Evolutionary conservation across 2,329 filamentous ascomycete genomes (phyloP).

Genomic region (Diaporthe vexans): DNA sequence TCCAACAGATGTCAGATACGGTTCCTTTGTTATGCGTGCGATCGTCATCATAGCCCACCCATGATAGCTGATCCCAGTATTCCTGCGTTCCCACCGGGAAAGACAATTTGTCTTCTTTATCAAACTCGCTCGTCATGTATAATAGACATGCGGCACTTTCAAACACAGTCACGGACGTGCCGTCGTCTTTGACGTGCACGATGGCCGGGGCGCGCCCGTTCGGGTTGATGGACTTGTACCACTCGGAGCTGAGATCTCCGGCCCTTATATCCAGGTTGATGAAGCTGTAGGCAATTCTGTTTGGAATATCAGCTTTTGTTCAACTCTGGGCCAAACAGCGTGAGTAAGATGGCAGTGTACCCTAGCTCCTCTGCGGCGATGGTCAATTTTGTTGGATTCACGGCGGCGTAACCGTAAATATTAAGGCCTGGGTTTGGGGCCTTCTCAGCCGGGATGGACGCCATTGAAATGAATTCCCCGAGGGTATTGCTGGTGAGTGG

Average conservation of each 20-base stretch:
- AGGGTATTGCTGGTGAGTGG: background rate
- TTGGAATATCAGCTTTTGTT: background rate
- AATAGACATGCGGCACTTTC: slow-evolving; percentile 47
- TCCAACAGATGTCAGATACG: background rate
- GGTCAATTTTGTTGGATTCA: slow-evolving; percentile 45
- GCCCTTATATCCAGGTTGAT: slow-evolving; percentile 42
- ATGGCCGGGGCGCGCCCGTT: slow-evolving; percentile 46
- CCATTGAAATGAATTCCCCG: slow-evolving; percentile 11
- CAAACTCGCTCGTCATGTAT: slow-evolving; percentile 46
- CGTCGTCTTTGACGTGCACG: slow-evolving; percentile 46
- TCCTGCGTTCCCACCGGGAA: slow-evolving; percentile 43
- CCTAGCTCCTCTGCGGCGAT: slow-evolving; percentile 46
- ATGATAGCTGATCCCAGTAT: slow-evolving; percentile 47
- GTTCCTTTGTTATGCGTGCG: too few relatives aligned
- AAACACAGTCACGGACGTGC: slow-evolving; percentile 45
- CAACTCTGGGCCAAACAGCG: background rate
- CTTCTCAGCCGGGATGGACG: slow-evolving; percentile 43
- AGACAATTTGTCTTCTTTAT: slow-evolving; percentile 46
- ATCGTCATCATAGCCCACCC: slow-evolving; percentile 35
- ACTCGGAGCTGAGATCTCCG: slow-evolving; percentile 43
- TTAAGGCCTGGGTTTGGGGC: slow-evolving; percentile 46
- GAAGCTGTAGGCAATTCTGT: slow-evolving; percentile 44
- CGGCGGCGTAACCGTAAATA: slow-evolving; percentile 44
- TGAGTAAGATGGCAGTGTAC: slow-evolving; percentile 35
- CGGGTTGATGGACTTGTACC: slow-evolving; percentile 46